Base-by-base conservation (phyloP, 352 stramenopile genomes). In the Globisporangium mamillatum region DNA sequence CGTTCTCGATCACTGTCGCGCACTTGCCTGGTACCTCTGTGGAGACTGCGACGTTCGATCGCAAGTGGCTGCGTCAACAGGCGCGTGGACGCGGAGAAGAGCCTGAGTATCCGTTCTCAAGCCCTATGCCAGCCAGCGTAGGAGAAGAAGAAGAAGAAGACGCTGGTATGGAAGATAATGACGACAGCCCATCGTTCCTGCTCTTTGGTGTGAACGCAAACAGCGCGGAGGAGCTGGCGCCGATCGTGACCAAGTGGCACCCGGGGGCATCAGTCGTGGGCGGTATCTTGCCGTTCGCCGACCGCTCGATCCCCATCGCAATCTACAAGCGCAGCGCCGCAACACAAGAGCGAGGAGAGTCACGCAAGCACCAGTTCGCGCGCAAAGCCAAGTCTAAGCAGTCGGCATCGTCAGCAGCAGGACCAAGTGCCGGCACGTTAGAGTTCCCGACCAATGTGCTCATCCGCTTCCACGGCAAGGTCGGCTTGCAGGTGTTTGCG, bases 161-260 rank as follows among this genome's bases (percentile, higher is more conserved):
- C 10, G 18, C 8, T n/a, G 48, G n/a, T 2, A 52, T 52, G 44
- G 44, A 44, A 18, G 25, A 10, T 14, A 55, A 25, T 1, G 44
- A 56, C 5, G 59, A 50, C 25, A 41, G 50, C 2, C 75, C 80
- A n/a, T 88, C 77, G 25, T 79, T 89, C 44, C 38, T 91, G 46
- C n/a, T 90, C 18, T 88, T 85, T 60, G 80, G 81, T 55, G 78
- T 78, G 24, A 90, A 90, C 63, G 63, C 72, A 16, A 78, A 79
- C 60, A 81, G 82, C 22, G 75, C 81, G 8, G 68, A 71, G 36
- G 72, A 81, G n/a, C 66, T 92, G 9, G 50, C 82, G 14, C 53
- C 55, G 6, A 63, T 79, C 18, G 57, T 86, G 24, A 59, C 67
- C 3, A 44, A 75, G 38, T 85, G 79, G 79, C 72, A 80, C 68